phyloP scores from a whole-genome alignment of 2,329 filamentous ascomycete species.

The Colletotrichum salicis region DNA sequence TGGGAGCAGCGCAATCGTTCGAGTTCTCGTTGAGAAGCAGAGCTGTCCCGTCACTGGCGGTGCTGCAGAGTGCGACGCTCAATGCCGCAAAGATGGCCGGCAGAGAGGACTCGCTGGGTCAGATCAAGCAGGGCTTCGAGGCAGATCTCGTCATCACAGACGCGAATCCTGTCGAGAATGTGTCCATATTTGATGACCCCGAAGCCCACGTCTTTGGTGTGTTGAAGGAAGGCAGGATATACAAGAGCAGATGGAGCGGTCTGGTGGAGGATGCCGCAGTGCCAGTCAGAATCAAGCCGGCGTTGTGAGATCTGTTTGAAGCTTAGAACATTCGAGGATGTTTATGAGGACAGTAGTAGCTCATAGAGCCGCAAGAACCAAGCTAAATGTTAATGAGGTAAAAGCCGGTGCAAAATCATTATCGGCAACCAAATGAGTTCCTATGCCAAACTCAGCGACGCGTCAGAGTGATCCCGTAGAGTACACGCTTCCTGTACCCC shows the following conservation, averaged over 20 bases:
- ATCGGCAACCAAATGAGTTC: not conserved
- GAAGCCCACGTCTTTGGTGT: slow-evolving; percentile 59
- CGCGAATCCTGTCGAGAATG: slow-evolving; percentile 64
- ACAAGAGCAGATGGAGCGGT: slow-evolving; percentile 39
- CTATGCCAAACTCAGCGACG: not conserved
- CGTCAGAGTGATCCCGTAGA: not conserved
- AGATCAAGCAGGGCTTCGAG: slow-evolving; percentile 59
- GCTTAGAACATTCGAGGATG: too few relatives aligned
- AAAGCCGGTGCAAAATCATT: too few relatives aligned
- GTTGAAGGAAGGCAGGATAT: slow-evolving; percentile 64
- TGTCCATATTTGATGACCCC: slow-evolving; percentile 59
- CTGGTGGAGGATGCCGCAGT: slow-evolving; percentile 35
- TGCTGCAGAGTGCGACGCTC: slow-evolving; percentile 50
- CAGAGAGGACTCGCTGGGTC: slow-evolving; percentile 58
- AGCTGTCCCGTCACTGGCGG: slow-evolving; percentile 38
- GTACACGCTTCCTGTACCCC: not conserved
- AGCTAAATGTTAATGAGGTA: too few relatives aligned
- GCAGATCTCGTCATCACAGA: slow-evolving; percentile 65
- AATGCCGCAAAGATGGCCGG: slow-evolving; percentile 62
- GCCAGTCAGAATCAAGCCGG: slow-evolving; percentile 25
- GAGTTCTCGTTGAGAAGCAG: slow-evolving; percentile 45
- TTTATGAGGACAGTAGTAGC: too few relatives aligned
- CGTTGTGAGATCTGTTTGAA: not conserved
- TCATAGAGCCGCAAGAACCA: too few relatives aligned
- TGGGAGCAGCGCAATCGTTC: slow-evolving; percentile 44